A percentile compares a stretch with the other conserved stretches of the same genome.
These are phyloP conservation scores for Sherardia arvensis DNA, from an alignment of 257 asterid species.

Conservation along the genomic window DNA sequence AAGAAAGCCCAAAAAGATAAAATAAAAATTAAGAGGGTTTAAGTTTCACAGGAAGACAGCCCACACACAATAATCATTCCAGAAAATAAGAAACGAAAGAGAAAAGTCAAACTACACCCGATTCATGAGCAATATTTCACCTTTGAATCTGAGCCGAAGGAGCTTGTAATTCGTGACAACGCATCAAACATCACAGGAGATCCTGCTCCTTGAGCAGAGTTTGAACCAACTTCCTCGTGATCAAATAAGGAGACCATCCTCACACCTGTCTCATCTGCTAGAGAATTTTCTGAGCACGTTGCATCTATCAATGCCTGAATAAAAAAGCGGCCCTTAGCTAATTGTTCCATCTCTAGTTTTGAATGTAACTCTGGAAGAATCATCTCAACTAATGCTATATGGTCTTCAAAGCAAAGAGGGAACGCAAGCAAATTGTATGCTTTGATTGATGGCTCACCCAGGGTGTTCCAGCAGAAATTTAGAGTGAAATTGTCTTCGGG, in stretches of 20 bases:
- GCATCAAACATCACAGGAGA: conserved; percentile 87
- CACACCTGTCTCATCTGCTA: conserved; percentile 66
- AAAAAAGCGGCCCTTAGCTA: conserved; percentile 2
- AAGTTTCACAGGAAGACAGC: neutral
- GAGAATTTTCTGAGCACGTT: conserved; percentile 56
- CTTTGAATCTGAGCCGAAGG: conserved; percentile 67
- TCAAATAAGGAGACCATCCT: conserved; percentile 95
- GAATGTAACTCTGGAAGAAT: neutral
- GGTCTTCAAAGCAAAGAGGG: neutral
- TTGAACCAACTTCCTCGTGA: conserved; percentile 94
- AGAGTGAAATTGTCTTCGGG: neutral
- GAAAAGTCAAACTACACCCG: neutral
- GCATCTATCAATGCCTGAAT: conserved; percentile 90
- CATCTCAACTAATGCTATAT: neutral
- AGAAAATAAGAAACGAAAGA: neutral
- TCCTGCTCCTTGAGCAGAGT: conserved; percentile 99
- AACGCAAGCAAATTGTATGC: neutral
- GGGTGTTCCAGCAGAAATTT: neutral
- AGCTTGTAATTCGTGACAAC: conserved; percentile 68
- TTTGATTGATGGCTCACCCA: neutral
- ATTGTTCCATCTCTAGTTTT: neutral
- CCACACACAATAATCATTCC: neutral
- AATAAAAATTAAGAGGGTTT: no score
- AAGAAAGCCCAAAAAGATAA: neutral
- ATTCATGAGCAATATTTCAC: conserved; percentile 23